Percentiles rank a stretch among this genome's conserved stretches.
Conservation (phyloP, 164 flowering plant genomes). For the Chloranthus sessilifolius region DNA sequence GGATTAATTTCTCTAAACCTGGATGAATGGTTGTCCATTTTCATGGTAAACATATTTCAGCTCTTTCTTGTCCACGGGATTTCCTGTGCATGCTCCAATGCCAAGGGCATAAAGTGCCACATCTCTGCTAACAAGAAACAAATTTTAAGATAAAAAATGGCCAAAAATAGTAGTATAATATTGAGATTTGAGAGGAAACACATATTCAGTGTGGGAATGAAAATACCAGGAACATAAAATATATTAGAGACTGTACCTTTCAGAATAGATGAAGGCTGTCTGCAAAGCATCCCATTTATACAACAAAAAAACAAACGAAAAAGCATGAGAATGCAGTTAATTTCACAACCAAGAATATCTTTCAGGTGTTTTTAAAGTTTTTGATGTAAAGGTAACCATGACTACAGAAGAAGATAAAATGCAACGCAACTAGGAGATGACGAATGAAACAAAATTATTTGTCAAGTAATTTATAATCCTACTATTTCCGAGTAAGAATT, state of each 20-base stretch:
- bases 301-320: neutral
- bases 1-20: conserved; percentile 32
- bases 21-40: conserved; percentile 57
- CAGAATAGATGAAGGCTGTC: conserved; percentile 46
- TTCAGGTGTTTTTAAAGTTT: too few species aligned
- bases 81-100: conserved; percentile 72
- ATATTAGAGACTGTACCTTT: conserved; percentile 38
- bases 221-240: neutral
- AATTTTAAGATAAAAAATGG: neutral
- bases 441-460: too few species aligned
- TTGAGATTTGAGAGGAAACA: neutral
- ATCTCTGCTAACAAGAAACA: conserved; percentile 46
- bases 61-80: conserved; percentile 74
- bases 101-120: conserved; percentile 88
- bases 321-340: neutral
- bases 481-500: too few species aligned
- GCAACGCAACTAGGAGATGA: neutral
- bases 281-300: conserved; percentile 21
- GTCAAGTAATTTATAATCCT: neutral
- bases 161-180: neutral
- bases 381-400: neutral
- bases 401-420: neutral
- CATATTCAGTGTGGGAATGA: neutral
- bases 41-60: conserved; percentile 83
- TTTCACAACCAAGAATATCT: too few species aligned